Evolutionary conservation across 768 basidiomycete species (phyloP).

Genomic region (Leccinum imitatum): DNA sequence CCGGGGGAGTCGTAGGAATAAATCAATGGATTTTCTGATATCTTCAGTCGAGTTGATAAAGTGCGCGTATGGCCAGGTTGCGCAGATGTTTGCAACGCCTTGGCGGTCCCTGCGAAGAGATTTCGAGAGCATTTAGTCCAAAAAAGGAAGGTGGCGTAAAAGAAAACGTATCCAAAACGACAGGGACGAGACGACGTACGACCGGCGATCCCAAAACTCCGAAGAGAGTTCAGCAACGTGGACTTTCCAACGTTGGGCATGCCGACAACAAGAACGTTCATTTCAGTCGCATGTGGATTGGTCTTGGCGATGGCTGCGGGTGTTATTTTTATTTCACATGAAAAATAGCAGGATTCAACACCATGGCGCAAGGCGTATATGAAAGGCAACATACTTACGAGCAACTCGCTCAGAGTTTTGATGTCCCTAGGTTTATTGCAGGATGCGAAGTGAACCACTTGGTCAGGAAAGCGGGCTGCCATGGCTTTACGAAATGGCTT

Average conservation of each 20-base stretch:
- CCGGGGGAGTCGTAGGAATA: conserved; percentile 97
- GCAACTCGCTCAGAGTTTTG: conserved; percentile 57
- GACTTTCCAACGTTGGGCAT: conserved; percentile 99
- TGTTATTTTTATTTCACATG: not conserved
- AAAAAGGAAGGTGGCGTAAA: not conserved
- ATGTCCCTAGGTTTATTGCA: conserved; percentile 69
- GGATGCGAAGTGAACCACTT: conserved; percentile 68
- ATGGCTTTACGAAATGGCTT: conserved; percentile 78
- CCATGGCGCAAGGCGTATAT: not conserved
- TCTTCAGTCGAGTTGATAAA: conserved; percentile 84
- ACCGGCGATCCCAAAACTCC: conserved; percentile 83
- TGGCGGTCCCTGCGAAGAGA: conserved; percentile 60
- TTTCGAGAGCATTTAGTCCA: conserved; percentile 1
- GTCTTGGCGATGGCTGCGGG: conserved; percentile 63
- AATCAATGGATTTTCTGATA: conserved; percentile 75
- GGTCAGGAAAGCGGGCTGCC: conserved; percentile 67
- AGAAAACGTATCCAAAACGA: not conserved
- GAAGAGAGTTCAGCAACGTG: conserved; percentile 85
- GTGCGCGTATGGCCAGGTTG: conserved; percentile 90
- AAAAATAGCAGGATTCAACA: not conserved
- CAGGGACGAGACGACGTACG: conserved; percentile 50
- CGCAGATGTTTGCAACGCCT: conserved; percentile 86
- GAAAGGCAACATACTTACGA: conserved; percentile 63
- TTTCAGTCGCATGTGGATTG: conserved; percentile 67
- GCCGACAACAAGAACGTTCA: conserved; percentile 91